Evolutionary conservation across 108 stramenopile species (phyloP).

Genomic region (Fragilaria radians): DNA sequence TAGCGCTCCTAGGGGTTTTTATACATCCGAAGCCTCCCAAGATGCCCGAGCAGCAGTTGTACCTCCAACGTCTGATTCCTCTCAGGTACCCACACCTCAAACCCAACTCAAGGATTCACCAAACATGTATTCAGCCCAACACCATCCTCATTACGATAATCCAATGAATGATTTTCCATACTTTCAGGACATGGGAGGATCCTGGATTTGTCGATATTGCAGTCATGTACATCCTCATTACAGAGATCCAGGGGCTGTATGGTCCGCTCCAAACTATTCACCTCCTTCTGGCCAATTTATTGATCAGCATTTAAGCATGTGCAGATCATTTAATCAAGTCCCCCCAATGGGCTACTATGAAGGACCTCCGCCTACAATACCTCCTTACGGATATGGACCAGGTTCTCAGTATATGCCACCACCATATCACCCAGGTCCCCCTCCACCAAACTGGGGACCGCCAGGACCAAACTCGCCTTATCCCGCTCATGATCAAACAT

Average conservation of each 20-base stretch:
- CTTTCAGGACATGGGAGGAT: constrained; percentile 28
- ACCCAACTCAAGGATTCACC: neutral
- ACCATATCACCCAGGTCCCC: constrained; percentile 3
- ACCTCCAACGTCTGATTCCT: neutral
- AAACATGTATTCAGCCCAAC: constrained; percentile 4
- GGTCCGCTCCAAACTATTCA: constrained; percentile 24
- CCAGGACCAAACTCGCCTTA: neutral
- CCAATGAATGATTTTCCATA: constrained; percentile 33
- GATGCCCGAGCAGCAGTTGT: neutral
- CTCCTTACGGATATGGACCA: constrained; percentile 6
- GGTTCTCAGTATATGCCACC: neutral
- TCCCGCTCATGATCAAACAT: constrained; percentile 2
- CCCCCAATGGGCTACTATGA: constrained; percentile 2
- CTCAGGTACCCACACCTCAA: neutral
- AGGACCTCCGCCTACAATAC: constrained; percentile 6
- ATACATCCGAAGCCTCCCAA: neutral
- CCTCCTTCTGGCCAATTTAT: constrained; percentile 46
- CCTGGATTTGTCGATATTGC: constrained; percentile 52
- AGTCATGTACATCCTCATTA: constrained; percentile 28
- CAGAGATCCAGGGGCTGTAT: constrained; percentile 34
- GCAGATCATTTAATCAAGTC: constrained; percentile 35
- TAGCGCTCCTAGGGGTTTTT: neutral
- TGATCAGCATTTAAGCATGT: constrained; percentile 47
- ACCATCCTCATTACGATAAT: too few relatives aligned
- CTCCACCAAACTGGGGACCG: constrained; percentile 9